Evolutionary conservation across 805 yeast genomes (phyloP), one percentile per base, ranked within the genome.

Genomic region (Yamadazyma tumulicola): DNA sequence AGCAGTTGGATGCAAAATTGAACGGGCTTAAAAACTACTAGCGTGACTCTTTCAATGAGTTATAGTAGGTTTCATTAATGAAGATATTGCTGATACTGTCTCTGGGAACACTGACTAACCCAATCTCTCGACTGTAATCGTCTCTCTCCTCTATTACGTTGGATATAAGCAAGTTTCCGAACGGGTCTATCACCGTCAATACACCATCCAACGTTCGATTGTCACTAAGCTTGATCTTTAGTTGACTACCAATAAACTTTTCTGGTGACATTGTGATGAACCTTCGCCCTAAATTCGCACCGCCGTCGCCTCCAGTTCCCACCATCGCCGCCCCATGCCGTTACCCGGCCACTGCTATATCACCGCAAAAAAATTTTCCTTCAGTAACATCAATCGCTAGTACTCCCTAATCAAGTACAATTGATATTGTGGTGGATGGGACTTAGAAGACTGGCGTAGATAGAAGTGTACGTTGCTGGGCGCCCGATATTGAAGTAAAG

Each of bases 61-160:
- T 21, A 29, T 34, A 36, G 17, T 29, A 19, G 19, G 31, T 41
- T 15, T 44, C 45, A 26, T 52, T 57, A 25, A 63, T 46, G 26
- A 30, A 50, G 2, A 61, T 49, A 14, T 52, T 49, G 2, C 38
- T 32, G 2, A 75, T 66, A 4, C 74, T 56, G 1, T 45, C 42
- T 33, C 60, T 55, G 1, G 78, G 79, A 3, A 76, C 65, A 43
- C 80, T 74, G n/a, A 76, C 77, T 7, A 75, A 49, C 0, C 81
- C 81, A 26, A 75, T 46, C 29, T 63, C 64, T 42, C 81, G 57
- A 18, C 39, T 33, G 2, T 41, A 30, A 2, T 43, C 32, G 30
- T 54, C 41, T 11, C 31, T n/a, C 7, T 7, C n/a, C 38, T 67
- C 73, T 30, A 35, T 47, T 5, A 56, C 61, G 34, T 63, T 54